Percentiles rank a stretch among this genome's conserved stretches.
Evolutionary conservation across 345 rosid genomes (phyloP).

Genomic region (Ailanthus altissimus): DNA sequence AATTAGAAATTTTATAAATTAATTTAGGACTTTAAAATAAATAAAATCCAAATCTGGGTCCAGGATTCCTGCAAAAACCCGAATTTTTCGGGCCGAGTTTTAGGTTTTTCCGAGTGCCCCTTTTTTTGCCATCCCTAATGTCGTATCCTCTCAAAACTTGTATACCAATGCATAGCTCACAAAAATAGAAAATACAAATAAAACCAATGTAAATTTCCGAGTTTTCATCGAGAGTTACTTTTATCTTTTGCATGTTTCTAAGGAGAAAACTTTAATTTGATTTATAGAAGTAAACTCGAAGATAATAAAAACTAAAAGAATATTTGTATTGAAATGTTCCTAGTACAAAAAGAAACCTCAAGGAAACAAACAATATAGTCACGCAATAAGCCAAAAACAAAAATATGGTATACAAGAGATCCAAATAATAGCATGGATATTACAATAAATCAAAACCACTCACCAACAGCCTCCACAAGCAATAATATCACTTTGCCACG

Average conservation of each 20-base stretch:
- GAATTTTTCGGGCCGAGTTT: too few species aligned
- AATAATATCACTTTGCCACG: conserved; percentile 66
- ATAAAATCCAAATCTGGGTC: too few species aligned
- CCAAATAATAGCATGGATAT: conserved; percentile 8
- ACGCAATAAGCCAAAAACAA: neutral
- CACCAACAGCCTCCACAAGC: conserved; percentile 90
- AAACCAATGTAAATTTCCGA: neutral
- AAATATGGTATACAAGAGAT: neutral
- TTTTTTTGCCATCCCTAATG: too few species aligned
- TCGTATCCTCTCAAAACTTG: neutral
- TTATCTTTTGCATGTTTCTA: neutral
- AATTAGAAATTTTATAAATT: too few species aligned
- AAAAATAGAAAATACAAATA: neutral
- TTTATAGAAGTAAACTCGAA: neutral
- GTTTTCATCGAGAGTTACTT: neutral
- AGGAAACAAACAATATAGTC: neutral
- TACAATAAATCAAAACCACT: conserved; percentile 22
- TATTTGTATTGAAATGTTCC: neutral
- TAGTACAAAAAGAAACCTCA: neutral
- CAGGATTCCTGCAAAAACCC: too few species aligned
- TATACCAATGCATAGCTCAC: neutral
- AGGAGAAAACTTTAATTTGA: neutral
- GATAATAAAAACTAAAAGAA: neutral
- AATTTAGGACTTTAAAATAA: too few species aligned
- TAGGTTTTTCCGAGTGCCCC: too few species aligned